Evolutionary conservation across 768 basidiomycete species (phyloP).

Genomic region (Lyophyllum semitale): DNA sequence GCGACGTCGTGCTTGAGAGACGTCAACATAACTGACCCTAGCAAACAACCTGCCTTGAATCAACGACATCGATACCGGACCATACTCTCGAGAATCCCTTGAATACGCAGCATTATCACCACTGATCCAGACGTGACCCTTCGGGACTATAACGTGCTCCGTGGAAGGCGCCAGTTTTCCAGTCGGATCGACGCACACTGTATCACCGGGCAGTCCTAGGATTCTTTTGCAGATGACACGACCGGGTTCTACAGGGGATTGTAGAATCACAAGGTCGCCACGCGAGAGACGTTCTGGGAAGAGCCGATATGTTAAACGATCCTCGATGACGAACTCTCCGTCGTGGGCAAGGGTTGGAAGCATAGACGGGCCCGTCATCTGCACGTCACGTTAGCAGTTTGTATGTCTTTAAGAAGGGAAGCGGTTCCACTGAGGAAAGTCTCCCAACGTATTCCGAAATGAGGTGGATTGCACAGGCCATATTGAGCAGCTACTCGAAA

Average conservation of each 20-base stretch:
- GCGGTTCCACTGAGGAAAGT: slow-evolving; percentile 46
- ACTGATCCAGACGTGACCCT: slow-evolving; percentile 86
- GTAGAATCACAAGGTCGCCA: slow-evolving; percentile 77
- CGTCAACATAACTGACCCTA: slow-evolving; percentile 45
- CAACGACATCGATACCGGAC: slow-evolving; percentile 83
- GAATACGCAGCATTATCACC: slow-evolving; percentile 88
- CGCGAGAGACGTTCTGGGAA: slow-evolving; percentile 54
- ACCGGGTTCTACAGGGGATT: slow-evolving; percentile 68
- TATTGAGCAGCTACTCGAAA: slow-evolving; percentile 49
- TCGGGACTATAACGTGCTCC: slow-evolving; percentile 79
- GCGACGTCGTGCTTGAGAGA: not conserved
- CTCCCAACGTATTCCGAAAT: slow-evolving; percentile 63
- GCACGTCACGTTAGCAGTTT: slow-evolving; percentile 5
- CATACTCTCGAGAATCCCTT: slow-evolving; percentile 89
- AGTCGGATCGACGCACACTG: slow-evolving; percentile 86
- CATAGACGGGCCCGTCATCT: slow-evolving; percentile 83
- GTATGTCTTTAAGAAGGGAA: slow-evolving; percentile 1
- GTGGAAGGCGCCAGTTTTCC: slow-evolving; percentile 60
- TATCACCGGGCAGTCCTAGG: slow-evolving; percentile 87
- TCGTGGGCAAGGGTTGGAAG: slow-evolving; percentile 65
- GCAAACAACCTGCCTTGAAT: slow-evolving; percentile 69
- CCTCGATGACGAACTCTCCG: slow-evolving; percentile 68
- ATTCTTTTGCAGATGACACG: slow-evolving; percentile 85
- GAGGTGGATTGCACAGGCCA: slow-evolving; percentile 60
- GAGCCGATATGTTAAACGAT: slow-evolving; percentile 54